A percentile compares a stretch with the other conserved stretches of the same genome.
These are phyloP conservation scores for Kluyveromyces dobzhanskii DNA, from an alignment of 805 yeast genomes.

Conservation along the genomic window DNA sequence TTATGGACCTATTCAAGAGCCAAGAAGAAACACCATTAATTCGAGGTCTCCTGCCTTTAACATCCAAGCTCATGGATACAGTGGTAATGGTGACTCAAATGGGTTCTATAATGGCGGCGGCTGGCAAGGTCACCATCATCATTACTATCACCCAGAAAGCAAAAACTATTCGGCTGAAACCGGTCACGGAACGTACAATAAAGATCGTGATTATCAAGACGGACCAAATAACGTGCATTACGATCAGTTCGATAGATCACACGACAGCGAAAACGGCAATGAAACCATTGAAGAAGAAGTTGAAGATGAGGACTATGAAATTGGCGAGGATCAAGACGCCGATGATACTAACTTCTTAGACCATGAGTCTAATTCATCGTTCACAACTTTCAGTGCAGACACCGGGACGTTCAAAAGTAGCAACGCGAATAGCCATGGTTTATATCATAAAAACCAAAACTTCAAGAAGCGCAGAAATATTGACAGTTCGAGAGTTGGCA, in stretches of 20 bases:
- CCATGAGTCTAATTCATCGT: conserved; percentile 3
- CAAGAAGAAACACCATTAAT: conserved; percentile 2
- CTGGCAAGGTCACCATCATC: background rate
- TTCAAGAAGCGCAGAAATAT: conserved; percentile 10
- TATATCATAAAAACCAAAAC: conserved; percentile 7
- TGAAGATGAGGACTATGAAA: conserved; percentile 1
- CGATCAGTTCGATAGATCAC: background rate
- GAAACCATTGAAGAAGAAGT: conserved; percentile 2
- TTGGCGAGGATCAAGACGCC: background rate
- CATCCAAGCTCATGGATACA: background rate
- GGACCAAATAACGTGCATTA: background rate
- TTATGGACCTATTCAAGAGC: conserved; percentile 1
- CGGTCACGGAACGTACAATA: background rate
- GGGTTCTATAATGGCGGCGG: background rate
- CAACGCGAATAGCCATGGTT: background rate
- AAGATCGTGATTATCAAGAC: background rate
- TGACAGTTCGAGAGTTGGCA: background rate
- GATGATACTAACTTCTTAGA: background rate
- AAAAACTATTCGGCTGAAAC: background rate
- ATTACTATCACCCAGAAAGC: background rate
- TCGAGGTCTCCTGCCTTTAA: background rate
- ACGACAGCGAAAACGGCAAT: background rate
- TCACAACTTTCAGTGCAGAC: conserved; percentile 4
- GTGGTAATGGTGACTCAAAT: background rate
- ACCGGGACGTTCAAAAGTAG: conserved; percentile 1